Base-by-base conservation (phyloP, 106 monocot genomes). In the Agapanthus africanus region DNA sequence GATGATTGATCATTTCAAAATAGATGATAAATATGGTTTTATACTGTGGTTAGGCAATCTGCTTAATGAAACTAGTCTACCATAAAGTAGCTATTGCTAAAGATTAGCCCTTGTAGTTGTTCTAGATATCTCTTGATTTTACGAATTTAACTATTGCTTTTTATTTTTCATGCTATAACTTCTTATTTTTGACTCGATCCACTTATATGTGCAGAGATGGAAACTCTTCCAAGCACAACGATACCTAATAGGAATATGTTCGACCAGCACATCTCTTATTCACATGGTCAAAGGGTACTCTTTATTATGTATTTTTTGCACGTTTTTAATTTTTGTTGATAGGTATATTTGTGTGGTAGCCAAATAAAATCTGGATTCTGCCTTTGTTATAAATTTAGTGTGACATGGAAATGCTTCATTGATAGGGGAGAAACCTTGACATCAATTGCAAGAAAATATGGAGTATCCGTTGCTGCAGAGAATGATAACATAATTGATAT, bases 371-470 rank as follows among this genome's bases (percentile, higher is more conserved):
- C 56, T 30, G 28, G 28, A 56, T 30, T 56, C 26, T 9, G 15
- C n/a, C 19, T 44, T 44, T 56, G 11, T 56, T 56, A 11, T 11
- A n/a, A 11, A 56, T n/a, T 9, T 9, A 56, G 56, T 30, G 26
- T 56, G 13, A 27, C 15, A 16, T 56, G 26, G 26, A 28, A 56
- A 56, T 56, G 56, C 30, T 56, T 56, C 28, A 30, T 28, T 56
- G 28, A 28, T 56, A 56, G 56, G 56, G 56, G 56, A 56, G 56
- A 56, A 56, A 56, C 56, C 8, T 56, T 56, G 56, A 56, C 56
- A 56, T 56, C 56, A 10, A 56, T 56, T 30, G 7, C 56, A 27
- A 56, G 56, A 56, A 9, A 30, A 8, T 56, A 56, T 56, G 56
- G 56, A 28, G 56, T 56, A 56, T 56, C 56, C 28, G 30, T 56